Evolutionary conservation across 305 asterid genomes (phyloP), one percentile per base, ranked within the genome.

Genomic region (Caryopteris hybrid): DNA sequence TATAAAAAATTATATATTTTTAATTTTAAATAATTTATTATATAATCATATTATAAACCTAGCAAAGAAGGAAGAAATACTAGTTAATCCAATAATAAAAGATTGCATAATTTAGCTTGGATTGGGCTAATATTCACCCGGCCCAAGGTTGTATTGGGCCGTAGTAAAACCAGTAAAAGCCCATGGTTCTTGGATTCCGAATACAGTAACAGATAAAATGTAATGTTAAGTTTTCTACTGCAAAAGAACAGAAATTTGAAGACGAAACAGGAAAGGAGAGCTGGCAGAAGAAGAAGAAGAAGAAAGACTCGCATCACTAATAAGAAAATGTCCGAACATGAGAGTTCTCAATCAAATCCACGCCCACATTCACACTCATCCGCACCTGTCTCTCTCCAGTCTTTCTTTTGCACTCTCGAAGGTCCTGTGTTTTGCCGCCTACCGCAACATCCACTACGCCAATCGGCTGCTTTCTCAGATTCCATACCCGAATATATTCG

Each of bases 341-440:
- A 79, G 86, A 80, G 70, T 84, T 50, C 79, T 89, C 73, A 54
- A 36, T 61, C 94, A 89, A 77, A 80, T 89, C 77, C 96, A 86
- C 65, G 86, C 84, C 42, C 91, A 70, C 48, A 69, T 81, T 69
- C 81, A 83, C 77, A 81, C 87, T 17, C 83, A 38, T 48, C 84
- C 86, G 4, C 62, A 33, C 64, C 73, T 72, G 38, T 67, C 85
- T 14, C 70, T 38, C 70, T 51, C 85, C 52, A 17, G 79, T n/a
- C 58, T 71, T 51, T 73, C 86, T 56, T 86, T 81, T 31, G 14
- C 74, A 10, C 91, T 89, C 76, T 69, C 86, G 78, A 89, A 81
- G 68, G 34, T 89, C 74, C 76, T 89, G 77, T 73, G 85, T 64
- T 85, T 83, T 74, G 84, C 91, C 8, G 86, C 96, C 53, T 79